phyloP scores from a whole-genome alignment of 139 green algal genomes.

The Desmodesmus armatus region DNA sequence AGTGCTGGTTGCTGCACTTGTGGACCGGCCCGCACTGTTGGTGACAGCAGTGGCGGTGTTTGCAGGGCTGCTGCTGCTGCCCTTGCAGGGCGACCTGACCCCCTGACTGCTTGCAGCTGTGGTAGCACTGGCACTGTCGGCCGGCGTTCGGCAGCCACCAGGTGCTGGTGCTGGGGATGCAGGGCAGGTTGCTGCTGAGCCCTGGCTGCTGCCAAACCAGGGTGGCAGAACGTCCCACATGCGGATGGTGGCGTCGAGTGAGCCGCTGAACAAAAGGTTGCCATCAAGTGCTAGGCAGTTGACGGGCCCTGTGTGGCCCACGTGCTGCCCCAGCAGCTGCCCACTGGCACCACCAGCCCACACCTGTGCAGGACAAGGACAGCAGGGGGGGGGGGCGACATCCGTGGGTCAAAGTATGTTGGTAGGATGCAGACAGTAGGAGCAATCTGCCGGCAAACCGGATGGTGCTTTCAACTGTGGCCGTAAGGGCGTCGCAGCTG shows the following conservation, averaged over 20 bases:
- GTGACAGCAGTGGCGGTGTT: neutral
- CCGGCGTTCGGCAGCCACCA: neutral
- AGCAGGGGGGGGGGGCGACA: too few relatives aligned
- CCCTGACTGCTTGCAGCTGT: neutral
- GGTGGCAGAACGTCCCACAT: constrained; percentile 71
- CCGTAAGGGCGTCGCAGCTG: too few relatives aligned
- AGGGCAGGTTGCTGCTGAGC: neutral
- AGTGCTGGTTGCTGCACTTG: neutral
- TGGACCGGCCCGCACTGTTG: neutral
- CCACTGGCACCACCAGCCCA: constrained; percentile 51
- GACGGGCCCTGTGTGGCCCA: constrained; percentile 69
- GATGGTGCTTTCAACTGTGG: too few relatives aligned
- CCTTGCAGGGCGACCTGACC: neutral
- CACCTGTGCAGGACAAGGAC: constrained; percentile 41
- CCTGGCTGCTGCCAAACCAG: neutral
- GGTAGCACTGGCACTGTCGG: too few relatives aligned
- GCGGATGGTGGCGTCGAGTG: constrained; percentile 58
- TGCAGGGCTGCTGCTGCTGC: neutral
- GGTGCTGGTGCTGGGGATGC: neutral
- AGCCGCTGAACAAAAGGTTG: constrained; percentile 79
- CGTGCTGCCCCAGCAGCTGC: constrained; percentile 63
- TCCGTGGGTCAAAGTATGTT: neutral
- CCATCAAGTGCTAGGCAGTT: constrained; percentile 72
- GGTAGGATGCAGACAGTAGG: too few relatives aligned
- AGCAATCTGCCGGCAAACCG: too few relatives aligned